A percentile compares a stretch with the other conserved stretches of the same genome.
These are phyloP conservation scores for Penicillium brasilianum DNA, from an alignment of 2,329 filamentous ascomycete species.

Conservation along the genomic window DNA sequence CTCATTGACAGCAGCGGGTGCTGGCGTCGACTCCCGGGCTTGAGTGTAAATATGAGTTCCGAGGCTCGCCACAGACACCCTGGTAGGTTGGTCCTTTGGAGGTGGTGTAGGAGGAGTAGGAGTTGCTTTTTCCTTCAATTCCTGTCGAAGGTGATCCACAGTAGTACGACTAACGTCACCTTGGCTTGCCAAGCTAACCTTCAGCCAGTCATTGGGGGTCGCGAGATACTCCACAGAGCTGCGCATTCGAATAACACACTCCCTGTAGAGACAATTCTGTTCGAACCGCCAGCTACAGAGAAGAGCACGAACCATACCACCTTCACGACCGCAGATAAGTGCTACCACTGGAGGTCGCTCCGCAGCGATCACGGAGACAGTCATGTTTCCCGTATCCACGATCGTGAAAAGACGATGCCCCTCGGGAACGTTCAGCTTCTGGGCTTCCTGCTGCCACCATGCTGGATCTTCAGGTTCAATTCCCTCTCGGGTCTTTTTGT, in stretches of 20 bases:
- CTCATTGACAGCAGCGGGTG: background rate
- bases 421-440: conserved; percentile 8
- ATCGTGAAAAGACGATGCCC: conserved; percentile 38
- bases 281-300: conserved; percentile 33
- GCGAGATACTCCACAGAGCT: conserved; percentile 21
- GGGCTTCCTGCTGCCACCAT: conserved; percentile 5
- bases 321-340: conserved; percentile 37
- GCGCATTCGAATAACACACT: conserved; percentile 26
- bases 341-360: conserved; percentile 37
- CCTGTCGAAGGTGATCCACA: conserved; percentile 2
- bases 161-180: conserved; percentile 12
- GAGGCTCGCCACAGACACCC: background rate
- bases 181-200: conserved; percentile 25
- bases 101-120: background rate
- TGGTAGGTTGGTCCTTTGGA: background rate
- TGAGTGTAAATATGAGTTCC: background rate
- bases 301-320: conserved; percentile 39
- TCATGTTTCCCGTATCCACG: conserved; percentile 39
- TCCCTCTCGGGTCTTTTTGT: conserved; percentile 12
- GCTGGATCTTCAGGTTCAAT: conserved; percentile 1
- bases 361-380: conserved; percentile 37
- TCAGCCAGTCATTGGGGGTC: conserved; percentile 23
- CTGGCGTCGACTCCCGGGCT: background rate
- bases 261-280: conserved; percentile 23
- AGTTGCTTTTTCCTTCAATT: background rate